Conservation (phyloP, 805 yeast species). For the Cyberlindnera mrakii region DNA sequence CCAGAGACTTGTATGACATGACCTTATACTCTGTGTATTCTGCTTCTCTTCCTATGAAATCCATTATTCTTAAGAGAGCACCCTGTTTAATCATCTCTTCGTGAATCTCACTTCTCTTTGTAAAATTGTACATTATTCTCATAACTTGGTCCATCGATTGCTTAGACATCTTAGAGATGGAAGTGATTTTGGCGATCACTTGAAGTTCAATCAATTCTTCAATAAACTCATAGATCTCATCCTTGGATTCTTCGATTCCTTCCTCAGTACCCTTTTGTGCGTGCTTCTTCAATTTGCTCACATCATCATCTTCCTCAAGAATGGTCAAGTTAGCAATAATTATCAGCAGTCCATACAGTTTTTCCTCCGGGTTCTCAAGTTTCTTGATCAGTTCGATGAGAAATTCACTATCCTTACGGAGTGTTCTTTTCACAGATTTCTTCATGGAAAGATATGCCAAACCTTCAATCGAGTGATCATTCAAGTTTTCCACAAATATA, state of each 20-base stretch:
- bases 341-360: slow-evolving; percentile 28
- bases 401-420: slow-evolving; percentile 27
- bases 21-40: slow-evolving; percentile 9
- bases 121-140: slow-evolving; percentile 26
- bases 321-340: slow-evolving; percentile 29
- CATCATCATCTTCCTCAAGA: slow-evolving; percentile 20
- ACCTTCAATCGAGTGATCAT: slow-evolving; percentile 35
- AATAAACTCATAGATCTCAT: slow-evolving; percentile 13
- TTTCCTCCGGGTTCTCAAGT: slow-evolving; percentile 13
- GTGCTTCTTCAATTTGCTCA: slow-evolving; percentile 26
- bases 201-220: slow-evolving; percentile 20
- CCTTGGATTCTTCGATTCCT: slow-evolving; percentile 12
- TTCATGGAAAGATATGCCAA: slow-evolving; percentile 45
- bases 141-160: slow-evolving; percentile 24
- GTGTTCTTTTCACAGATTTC: slow-evolving; percentile 27
- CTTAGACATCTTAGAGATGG: slow-evolving; percentile 14
- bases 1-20: slow-evolving; percentile 36
- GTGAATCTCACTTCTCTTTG: slow-evolving; percentile 19
- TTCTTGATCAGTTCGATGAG: slow-evolving; percentile 25
- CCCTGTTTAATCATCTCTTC: slow-evolving; percentile 41
- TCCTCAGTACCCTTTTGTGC: slow-evolving; percentile 25
- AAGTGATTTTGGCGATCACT: slow-evolving; percentile 9
- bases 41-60: slow-evolving; percentile 7
- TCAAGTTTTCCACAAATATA: slow-evolving; percentile 20
- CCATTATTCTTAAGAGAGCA: slow-evolving; percentile 32